Conservation (phyloP, 176 grass and related monocot species). For the Zizania latifolia region DNA sequence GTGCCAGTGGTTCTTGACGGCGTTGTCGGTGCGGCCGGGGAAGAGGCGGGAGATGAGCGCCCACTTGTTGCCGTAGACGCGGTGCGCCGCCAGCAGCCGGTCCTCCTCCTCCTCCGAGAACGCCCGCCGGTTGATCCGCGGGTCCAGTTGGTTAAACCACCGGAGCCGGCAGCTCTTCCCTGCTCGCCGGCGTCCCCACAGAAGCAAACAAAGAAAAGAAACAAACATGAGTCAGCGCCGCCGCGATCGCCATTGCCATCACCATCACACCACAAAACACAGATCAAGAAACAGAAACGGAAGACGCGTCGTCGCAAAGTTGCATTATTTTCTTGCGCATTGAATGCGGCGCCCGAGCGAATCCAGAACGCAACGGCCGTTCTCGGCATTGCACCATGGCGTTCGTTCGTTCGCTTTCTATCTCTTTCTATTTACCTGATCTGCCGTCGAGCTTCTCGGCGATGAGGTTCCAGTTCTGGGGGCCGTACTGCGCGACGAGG, state of each 20-base stretch:
- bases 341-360: too few species aligned
- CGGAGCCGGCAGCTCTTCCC: conserved; percentile 87
- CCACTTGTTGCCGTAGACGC: conserved; percentile 91
- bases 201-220: neutral
- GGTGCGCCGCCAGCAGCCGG: conserved; percentile 62
- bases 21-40: conserved; percentile 86
- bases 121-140: conserved; percentile 61
- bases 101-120: conserved; percentile 87
- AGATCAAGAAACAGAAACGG: neutral
- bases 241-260: neutral
- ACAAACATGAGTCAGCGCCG: neutral
- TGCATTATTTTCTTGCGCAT: neutral
- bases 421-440: conserved; percentile 42
- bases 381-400: neutral
- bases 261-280: neutral
- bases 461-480: conserved; percentile 95
- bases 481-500: conserved; percentile 55
- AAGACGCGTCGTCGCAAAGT: neutral
- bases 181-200: neutral
- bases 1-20: conserved; percentile 97
- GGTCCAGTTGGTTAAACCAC: conserved; percentile 97
- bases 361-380: neutral
- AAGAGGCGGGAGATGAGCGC: conserved; percentile 75
- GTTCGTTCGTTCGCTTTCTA: neutral
- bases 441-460: conserved; percentile 79